A percentile compares a stretch with the other conserved stretches of the same genome.
Conservation (phyloP, 2,329 filamentous ascomycete genomes). For the Xylaria sp. region DNA sequence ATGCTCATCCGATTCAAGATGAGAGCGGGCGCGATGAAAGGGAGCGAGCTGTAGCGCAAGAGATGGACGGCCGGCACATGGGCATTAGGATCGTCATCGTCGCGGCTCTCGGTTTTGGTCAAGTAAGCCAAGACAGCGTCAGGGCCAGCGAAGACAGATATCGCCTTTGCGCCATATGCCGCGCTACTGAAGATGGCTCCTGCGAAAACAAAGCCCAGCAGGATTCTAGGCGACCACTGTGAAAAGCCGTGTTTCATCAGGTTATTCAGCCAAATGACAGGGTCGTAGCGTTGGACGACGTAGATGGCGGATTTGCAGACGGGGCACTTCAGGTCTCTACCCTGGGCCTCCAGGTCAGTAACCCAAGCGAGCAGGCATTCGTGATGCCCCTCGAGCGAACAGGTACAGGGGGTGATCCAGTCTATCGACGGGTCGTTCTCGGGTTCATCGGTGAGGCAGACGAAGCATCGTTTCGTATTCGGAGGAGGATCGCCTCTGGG, state of each 20-base stretch:
- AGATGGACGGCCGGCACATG: constrained; percentile 18
- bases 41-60: constrained; percentile 37
- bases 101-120: constrained; percentile 17
- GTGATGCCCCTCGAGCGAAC: constrained; percentile 86
- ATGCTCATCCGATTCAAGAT: constrained; percentile 61
- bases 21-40: constrained; percentile 62
- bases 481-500: constrained; percentile 18
- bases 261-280: constrained; percentile 63
- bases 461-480: constrained; percentile 50
- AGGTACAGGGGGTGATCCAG: constrained; percentile 88
- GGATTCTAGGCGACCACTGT: constrained; percentile 54
- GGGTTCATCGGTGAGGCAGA: constrained; percentile 55
- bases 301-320: constrained; percentile 82
- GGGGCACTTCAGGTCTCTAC: constrained; percentile 71
- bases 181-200: constrained; percentile 49
- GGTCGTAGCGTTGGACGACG: constrained; percentile 68
- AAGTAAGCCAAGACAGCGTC: constrained; percentile 41
- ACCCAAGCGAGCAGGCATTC: constrained; percentile 79
- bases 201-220: constrained; percentile 54
- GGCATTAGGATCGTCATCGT: constrained; percentile 8
- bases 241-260: constrained; percentile 51
- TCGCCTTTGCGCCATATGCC: constrained; percentile 47
- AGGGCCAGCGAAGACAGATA: constrained; percentile 49
- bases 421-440: constrained; percentile 43
- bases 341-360: constrained; percentile 70